Percentiles rank a stretch among this genome's conserved stretches.
Evolutionary conservation across 345 rosid species (phyloP).

Genomic region (Linum trigynum): DNA sequence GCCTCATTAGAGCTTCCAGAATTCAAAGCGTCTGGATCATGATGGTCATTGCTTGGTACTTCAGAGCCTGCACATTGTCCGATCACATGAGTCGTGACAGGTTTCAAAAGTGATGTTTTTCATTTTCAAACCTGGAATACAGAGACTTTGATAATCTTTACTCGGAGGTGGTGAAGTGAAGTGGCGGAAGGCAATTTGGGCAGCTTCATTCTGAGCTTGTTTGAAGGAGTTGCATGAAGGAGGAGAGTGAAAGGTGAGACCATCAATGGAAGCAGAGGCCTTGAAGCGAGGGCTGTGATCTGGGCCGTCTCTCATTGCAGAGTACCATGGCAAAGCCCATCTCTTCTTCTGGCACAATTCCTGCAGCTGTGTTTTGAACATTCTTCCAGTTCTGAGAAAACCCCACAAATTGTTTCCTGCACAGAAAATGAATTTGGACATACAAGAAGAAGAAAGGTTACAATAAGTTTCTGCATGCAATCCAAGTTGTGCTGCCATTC

Average conservation of each 20-base stretch:
- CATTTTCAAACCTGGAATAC: no score
- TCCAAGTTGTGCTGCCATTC: not conserved
- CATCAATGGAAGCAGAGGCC: constrained; percentile 20
- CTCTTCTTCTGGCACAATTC: constrained; percentile 27
- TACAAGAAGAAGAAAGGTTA: not conserved
- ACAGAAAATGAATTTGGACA: no score
- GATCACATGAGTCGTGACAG: no score
- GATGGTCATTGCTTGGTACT: no score
- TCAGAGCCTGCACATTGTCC: no score
- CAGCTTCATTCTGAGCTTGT: constrained; percentile 26
- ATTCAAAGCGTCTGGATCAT: not conserved
- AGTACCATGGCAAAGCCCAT: constrained; percentile 27
- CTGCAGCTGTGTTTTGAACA: constrained; percentile 34
- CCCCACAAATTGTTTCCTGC: not conserved
- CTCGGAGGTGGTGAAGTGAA: not conserved
- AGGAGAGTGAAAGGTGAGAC: constrained; percentile 17
- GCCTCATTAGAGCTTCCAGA: not conserved
- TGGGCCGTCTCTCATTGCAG: constrained; percentile 24
- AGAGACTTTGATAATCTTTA: no score
- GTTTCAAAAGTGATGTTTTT: no score
- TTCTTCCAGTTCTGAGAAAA: not conserved
- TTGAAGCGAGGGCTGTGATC: constrained; percentile 30
- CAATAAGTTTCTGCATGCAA: no score
- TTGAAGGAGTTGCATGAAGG: constrained; percentile 16
- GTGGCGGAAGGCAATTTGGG: constrained; percentile 19